phyloP scores from a whole-genome alignment of 371 early-diverging fungal genomes.

The Lichtheimia hyalospora region DNA sequence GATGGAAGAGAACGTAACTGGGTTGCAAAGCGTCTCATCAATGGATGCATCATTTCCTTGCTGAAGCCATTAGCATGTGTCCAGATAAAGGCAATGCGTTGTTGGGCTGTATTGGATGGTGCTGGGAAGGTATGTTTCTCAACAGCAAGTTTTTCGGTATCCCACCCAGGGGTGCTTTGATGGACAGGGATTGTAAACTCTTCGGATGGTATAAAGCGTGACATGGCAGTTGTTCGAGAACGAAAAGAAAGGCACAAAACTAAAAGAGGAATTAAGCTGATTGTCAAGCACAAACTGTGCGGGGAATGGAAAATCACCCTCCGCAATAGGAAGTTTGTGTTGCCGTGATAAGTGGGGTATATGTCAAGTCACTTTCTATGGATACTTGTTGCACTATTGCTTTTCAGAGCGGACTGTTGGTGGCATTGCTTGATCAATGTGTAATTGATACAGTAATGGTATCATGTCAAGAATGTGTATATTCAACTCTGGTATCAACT shows the following conservation, averaged over 20 bases:
- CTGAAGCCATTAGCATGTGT: constrained; percentile 46
- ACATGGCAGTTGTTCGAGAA: constrained; percentile 3
- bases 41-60: constrained; percentile 39
- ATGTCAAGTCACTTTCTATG: too few relatives aligned
- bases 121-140: constrained; percentile 32
- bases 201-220: constrained; percentile 8
- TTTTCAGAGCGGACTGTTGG: too few relatives aligned
- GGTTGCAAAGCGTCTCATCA: constrained; percentile 25
- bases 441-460: too few relatives aligned
- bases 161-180: constrained; percentile 19
- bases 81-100: constrained; percentile 25
- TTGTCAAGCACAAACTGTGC: too few relatives aligned
- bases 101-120: not conserved
- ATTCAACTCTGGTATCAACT: too few relatives aligned
- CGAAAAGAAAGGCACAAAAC: not conserved
- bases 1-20: constrained; percentile 16
- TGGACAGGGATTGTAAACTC: constrained; percentile 22
- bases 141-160: constrained; percentile 25
- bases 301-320: too few relatives aligned
- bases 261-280: constrained; percentile 5
- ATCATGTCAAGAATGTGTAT: too few relatives aligned
- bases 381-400: too few relatives aligned
- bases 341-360: too few relatives aligned
- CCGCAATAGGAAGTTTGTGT: too few relatives aligned
- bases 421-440: too few relatives aligned